These are phyloP conservation scores for Cordyceps militaris DNA, from an alignment of 2,329 filamentous ascomycete genomes.

Conservation along the genomic window DNA sequence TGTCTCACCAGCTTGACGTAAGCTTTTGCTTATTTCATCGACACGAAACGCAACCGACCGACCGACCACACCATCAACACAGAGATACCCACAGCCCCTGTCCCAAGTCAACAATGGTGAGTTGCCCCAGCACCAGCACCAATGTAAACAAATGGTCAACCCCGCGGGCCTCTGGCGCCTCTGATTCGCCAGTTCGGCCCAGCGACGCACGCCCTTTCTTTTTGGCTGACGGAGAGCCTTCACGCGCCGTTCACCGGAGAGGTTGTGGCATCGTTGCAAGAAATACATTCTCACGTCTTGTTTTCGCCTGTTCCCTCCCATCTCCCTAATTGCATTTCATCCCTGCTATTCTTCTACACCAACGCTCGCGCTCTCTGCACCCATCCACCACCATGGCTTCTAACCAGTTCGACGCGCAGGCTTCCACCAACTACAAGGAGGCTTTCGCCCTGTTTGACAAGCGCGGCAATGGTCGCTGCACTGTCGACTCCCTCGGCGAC, in stretches of 20 bases:
- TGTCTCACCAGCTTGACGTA: background rate
- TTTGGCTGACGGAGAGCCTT: background rate
- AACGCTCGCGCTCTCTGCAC: background rate
- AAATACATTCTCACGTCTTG: background rate
- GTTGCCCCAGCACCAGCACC: constrained; percentile 28
- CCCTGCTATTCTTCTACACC: background rate
- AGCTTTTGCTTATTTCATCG: background rate
- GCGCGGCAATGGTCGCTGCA: constrained; percentile 90
- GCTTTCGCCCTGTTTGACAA: constrained; percentile 99
- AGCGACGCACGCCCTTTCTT: constrained; percentile 5
- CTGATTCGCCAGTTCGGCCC: constrained; percentile 26
- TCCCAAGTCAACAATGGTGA: constrained; percentile 28
- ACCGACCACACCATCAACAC: background rate
- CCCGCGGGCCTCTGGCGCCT: constrained; percentile 22
- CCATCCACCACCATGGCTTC: constrained; percentile 35
- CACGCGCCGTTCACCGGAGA: background rate
- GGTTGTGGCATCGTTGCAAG: background rate
- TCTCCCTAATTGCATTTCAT: constrained; percentile 9
- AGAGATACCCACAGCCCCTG: constrained; percentile 14
- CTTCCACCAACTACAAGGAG: constrained; percentile 99
- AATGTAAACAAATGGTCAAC: constrained; percentile 26
- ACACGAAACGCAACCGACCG: background rate
- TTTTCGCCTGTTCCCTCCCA: background rate
- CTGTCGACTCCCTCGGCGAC: constrained; percentile 81
- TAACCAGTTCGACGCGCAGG: constrained; percentile 52